Conservation (phyloP, 129 eudicot species). For the sunflower (Helianthus annuus) region HanXRQr2.0-SUNRISE NC_035448.2:162571509-162572008, state of each 20-base stretch:
- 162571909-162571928: not conserved
- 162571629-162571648: constrained; percentile 6
- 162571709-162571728: constrained; percentile 61
- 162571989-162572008: not conserved
- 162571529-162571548: constrained; percentile 89
- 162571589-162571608: not conserved
- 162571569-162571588: constrained; percentile 53
- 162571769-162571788: constrained; percentile 64
- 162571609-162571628: not conserved
- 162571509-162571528: constrained; percentile 80
- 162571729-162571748: constrained; percentile 54
- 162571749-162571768: constrained; percentile 71
- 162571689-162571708: constrained; percentile 71
- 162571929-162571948: not conserved
- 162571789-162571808: constrained; percentile 87
- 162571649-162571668: constrained; percentile 36
- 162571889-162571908: not conserved
- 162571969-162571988: not conserved
- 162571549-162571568: constrained; percentile 95
- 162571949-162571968: not conserved
- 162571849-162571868: not conserved
- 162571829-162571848: not conserved
- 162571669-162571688: constrained; percentile 72
- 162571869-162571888: not conserved
- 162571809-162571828: constrained; percentile 37